phyloP scores from a whole-genome alignment of 805 yeast species.

The Candida tallmaniae region DNA sequence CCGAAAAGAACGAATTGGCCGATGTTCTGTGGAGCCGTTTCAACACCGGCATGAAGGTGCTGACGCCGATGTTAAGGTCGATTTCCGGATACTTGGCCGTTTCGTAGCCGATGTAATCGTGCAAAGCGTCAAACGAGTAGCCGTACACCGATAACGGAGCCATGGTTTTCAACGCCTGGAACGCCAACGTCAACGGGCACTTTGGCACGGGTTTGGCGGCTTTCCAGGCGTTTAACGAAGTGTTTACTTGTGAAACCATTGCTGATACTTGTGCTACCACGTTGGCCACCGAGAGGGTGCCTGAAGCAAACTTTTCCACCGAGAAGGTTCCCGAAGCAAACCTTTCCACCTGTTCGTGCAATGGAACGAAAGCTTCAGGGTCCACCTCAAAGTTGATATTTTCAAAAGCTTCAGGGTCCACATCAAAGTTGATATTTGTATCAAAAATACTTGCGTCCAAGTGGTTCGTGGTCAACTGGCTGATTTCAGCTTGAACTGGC shows the following conservation, averaged over 20 bases:
- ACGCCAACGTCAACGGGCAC: slow-evolving; percentile 4
- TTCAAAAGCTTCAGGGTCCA: too few species aligned
- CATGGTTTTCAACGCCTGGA: slow-evolving; percentile 3
- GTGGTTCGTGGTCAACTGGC: background rate
- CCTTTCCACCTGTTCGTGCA: too few species aligned
- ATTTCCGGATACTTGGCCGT: slow-evolving; percentile 14
- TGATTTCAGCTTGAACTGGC: background rate
- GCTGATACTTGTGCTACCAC: too few species aligned
- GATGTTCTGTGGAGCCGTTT: slow-evolving; percentile 1
- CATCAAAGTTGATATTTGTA: too few species aligned
- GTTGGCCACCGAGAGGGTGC: too few species aligned
- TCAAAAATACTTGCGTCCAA: background rate
- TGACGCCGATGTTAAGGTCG: slow-evolving; percentile 11
- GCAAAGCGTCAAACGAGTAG: background rate
- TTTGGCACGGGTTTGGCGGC: background rate
- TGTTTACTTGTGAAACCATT: background rate
- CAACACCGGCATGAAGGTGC: slow-evolving; percentile 8
- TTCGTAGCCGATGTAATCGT: background rate
- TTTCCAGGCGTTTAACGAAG: slow-evolving; percentile 1
- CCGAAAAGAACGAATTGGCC: background rate
- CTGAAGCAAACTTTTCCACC: too few species aligned
- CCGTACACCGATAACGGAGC: slow-evolving; percentile 6
- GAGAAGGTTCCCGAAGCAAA: too few species aligned
- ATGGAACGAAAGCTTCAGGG: too few species aligned
- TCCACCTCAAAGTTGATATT: too few species aligned